Base-by-base conservation (phyloP, 345 rosid genomes). In the Camelina laxa region DNA sequence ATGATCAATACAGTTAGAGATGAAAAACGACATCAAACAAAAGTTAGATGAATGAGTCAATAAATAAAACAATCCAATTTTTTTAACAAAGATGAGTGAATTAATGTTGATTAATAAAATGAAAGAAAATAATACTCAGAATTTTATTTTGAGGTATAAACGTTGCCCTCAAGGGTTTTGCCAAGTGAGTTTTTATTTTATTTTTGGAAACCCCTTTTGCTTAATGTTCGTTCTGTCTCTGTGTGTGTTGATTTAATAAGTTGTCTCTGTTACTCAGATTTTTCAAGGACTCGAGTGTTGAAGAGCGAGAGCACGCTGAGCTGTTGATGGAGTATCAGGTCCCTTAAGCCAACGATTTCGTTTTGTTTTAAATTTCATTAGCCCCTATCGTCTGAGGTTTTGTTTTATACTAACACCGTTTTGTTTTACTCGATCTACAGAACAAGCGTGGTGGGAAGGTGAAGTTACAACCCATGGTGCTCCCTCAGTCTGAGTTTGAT, bases 361-460 rank as follows among this genome's bases (percentile, higher is more conserved):
- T 42, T n/a, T 42, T 22, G 50, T 65, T 64, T 21, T 48, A n/a
- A n/a, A 7, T 24, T 58, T 74, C 56, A 5, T 49, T 14, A 16
- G 48, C 12, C 5, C 2, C 19, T 27, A 41, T 50, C 7, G 8
- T 44, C 6, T 69, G 44, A 55, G 63, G 6, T n/a, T 41, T 41
- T 15, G 30, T 27, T 15, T n/a, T 45, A 15, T 42, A 7, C 7
- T 33, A 45, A 45, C 19, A 45, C 9, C 50, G n/a, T 15, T 6
- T 45, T 4, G 30, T 35, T 31, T 72, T 36, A 15, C 10, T 13
- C 56, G 53, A 47, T 59, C 2, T 22, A 15, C 69, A 95, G 99
- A 95, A 95, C 86, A 82, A 84, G 55, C 87, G 98, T 27, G 99
- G 99, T 36, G 99, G 99, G 21, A 86, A 79, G 66, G 98, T 92